Base-by-base conservation (phyloP, 768 basidiomycete species). In the Porphyrellus cyaneotinctus region DNA sequence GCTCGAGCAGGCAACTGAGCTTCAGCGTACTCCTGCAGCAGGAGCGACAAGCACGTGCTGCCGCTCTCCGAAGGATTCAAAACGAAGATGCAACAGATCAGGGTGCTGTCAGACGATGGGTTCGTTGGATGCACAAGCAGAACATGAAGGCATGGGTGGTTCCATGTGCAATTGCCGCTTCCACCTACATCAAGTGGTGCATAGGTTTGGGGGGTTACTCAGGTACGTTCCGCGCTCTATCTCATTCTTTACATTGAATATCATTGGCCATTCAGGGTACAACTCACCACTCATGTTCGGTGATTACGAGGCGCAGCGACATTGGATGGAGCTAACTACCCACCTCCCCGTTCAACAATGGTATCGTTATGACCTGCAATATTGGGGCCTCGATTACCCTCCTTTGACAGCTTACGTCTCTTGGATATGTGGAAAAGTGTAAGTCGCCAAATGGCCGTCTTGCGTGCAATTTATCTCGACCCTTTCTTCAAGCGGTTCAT, bases 301-400 rank as follows among this genome's bases (percentile, higher is more conserved):
- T 4, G 93, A 95, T 70, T 95, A 90, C 60, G 93, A 95, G 67
- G 93, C 93, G 0, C 93, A 95, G 63, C 75, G 93, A 48, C 93
- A 95, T 70, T 95, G 93, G 93, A 91, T 95, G 89, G 93, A 95
- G 61, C 66, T 95, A 35, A 91, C 90, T 3, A 69, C 84, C 23
- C 87, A 94, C 64, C 73, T 92, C 1, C 89, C 93, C 0, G 61
- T 82, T 18, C 72, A 71, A 14, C 71, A 86, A 56, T 97, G 95
- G 95, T 97, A 97, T 69, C 83, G 72, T 2, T 90, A 93, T 67
- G 90, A 95, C 63, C 75, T 90, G 28, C 81, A 81, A 32, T 95
- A 95, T 63, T 97, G 95, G 95, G 91, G 91, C 0, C 76, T 97
- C 46, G 95, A 97, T 70, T 97, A 97, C 72, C 94, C 94, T 4